A percentile compares a stretch with the other conserved stretches of the same genome.
These are phyloP conservation scores for Elaphomyces granulatus DNA, from an alignment of 495 filamentous ascomycete species.

Conservation along the genomic window DNA sequence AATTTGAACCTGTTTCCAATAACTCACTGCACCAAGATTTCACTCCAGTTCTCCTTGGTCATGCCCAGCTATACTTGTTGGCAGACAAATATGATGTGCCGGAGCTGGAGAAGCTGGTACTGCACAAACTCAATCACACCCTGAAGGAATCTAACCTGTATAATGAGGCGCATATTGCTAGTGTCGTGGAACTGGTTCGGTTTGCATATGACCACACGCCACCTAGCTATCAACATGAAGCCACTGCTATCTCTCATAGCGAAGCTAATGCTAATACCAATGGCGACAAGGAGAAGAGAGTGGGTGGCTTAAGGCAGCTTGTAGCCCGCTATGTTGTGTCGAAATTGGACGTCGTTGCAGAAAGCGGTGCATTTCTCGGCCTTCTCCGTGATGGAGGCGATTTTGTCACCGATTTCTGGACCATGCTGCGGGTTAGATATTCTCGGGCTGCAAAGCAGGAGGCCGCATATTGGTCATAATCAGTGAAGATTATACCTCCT, in stretches of 20 bases:
- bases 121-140: constrained; percentile 20
- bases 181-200: constrained; percentile 21
- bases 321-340: constrained; percentile 13
- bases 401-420: constrained; percentile 19
- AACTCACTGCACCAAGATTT: constrained; percentile 17
- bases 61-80: constrained; percentile 26
- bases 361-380: constrained; percentile 8
- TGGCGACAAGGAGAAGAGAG: too few relatives aligned
- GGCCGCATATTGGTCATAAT: too few relatives aligned
- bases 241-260: too few relatives aligned
- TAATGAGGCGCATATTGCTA: constrained; percentile 7
- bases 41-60: constrained; percentile 21
- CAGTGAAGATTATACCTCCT: too few relatives aligned
- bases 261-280: too few relatives aligned
- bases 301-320: too few relatives aligned
- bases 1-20: constrained; percentile 7
- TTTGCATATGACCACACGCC: constrained; percentile 20
- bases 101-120: constrained; percentile 17
- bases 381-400: constrained; percentile 15
- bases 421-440: constrained; percentile 8
- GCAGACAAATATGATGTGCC: constrained; percentile 25
- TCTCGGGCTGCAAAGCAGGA: too few relatives aligned
- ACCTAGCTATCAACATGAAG: not conserved
- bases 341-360: constrained; percentile 11
- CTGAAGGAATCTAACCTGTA: constrained; percentile 19